These are phyloP conservation scores for Plenodomus biglobosus DNA, from an alignment of 2,329 filamentous ascomycete genomes.

Conservation along the genomic window DNA sequence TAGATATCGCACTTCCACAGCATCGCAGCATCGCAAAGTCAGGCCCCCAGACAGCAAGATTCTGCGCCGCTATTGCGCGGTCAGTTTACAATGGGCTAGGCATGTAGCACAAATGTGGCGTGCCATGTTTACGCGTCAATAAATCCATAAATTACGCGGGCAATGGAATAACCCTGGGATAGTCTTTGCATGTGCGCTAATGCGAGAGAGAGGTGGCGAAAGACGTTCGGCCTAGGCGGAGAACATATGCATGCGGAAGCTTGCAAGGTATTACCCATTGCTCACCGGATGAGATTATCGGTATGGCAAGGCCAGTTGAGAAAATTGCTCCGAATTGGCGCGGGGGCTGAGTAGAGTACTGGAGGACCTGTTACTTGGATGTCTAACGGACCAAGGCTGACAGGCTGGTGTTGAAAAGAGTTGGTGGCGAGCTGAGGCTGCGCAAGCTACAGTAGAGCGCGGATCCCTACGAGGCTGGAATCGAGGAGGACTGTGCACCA, in stretches of 20 bases:
- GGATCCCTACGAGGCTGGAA: too few species aligned
- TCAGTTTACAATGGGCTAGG: background rate
- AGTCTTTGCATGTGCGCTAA: background rate
- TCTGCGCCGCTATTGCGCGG: background rate
- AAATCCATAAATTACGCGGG: slow-evolving; percentile 2
- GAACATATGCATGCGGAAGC: background rate
- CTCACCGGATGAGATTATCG: background rate
- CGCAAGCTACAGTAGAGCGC: too few species aligned
- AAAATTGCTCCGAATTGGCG: background rate
- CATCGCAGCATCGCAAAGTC: background rate
- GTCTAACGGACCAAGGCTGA: background rate
- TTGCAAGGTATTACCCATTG: background rate
- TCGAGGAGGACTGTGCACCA: too few species aligned
- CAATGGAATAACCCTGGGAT: background rate
- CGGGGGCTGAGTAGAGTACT: background rate
- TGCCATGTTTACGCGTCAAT: slow-evolving; percentile 10
- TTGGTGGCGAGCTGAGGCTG: background rate
- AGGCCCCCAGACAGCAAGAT: background rate
- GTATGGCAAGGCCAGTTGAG: background rate
- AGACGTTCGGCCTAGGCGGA: background rate
- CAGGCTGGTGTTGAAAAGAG: background rate
- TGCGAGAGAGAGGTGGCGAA: background rate
- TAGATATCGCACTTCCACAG: background rate
- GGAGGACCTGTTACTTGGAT: background rate
- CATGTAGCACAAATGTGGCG: slow-evolving; percentile 1